These are phyloP conservation scores for Cyathus olla DNA, from an alignment of 1,284 basidiomycete species.

Conservation along the genomic window DNA sequence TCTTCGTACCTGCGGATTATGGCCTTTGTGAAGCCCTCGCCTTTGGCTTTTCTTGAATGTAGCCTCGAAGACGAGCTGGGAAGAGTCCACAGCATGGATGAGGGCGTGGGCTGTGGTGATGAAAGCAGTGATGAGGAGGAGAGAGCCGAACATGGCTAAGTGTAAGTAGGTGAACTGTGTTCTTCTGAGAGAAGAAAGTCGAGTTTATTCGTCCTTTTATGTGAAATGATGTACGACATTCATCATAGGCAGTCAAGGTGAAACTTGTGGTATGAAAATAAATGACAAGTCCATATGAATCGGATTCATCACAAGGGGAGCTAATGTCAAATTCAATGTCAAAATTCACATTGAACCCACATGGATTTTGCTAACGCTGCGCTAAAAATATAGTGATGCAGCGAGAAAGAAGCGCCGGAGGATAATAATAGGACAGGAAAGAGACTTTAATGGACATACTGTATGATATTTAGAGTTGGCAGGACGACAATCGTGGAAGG, in stretches of 20 bases:
- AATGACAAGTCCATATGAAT: neutral
- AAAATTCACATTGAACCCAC: neutral
- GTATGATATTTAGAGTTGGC: too few species aligned
- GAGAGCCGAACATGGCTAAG: neutral
- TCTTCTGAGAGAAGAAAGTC: neutral
- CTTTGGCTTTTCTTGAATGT: constrained; percentile 24
- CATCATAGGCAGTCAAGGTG: neutral
- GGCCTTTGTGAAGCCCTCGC: constrained; percentile 34
- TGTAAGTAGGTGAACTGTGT: neutral
- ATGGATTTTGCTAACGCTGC: neutral
- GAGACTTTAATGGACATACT: too few species aligned
- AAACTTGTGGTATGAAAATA: neutral
- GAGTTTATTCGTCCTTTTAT: neutral
- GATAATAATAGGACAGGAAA: too few species aligned
- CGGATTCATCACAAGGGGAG: neutral
- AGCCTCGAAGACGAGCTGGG: constrained; percentile 20
- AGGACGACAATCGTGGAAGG: too few species aligned
- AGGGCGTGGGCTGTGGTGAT: constrained; percentile 18
- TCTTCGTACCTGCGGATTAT: constrained; percentile 32
- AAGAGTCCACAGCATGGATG: constrained; percentile 28
- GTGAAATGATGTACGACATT: neutral
- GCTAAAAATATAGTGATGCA: neutral
- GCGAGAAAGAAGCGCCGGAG: neutral
- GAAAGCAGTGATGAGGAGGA: constrained; percentile 15
- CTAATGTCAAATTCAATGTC: neutral